Base-by-base conservation (phyloP, 2,329 filamentous ascomycete genomes). In the Annulohypoxylon truncatum region DNA sequence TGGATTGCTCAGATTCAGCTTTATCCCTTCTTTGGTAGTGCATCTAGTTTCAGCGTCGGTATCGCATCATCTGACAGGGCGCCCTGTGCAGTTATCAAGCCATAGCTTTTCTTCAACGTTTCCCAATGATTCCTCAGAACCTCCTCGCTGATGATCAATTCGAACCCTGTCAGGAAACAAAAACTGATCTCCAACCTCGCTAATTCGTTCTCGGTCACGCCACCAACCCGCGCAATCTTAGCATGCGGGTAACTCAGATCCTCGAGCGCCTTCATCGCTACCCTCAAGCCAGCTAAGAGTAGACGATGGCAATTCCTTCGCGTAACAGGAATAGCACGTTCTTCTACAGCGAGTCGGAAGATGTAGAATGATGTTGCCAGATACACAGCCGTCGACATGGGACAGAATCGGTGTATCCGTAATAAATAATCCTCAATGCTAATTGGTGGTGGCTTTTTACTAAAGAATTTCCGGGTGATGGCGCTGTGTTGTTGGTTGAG, bases 201-300 rank as follows among this genome's bases (percentile, higher is more conserved):
- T 54, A 99, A 84, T 79, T 98, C 94, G 15, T 83, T 82, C 76
- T 92, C 91, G 74, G 88, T 92, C 13, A 98, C 93, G 15, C 95
- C 95, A 42, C 96, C 95, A 1, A 98, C 94, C 70, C 90, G 91
- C 15, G 95, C 90, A 70, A 97, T 89, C 59, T 93, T 91, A 64
- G 85, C 85, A 80, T 97, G 95, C 7, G 92, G 88, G 80, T 96
- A 97, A 72, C 90, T 92, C 57, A 95, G 85, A 77, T 98, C 95
- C 78, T 99, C 95, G n/a, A 97, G 82, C 0, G 93, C 92, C 81
- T 98, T 99, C 87, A 94, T 96, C 12, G 95, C 94, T 2, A 97
- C 92, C 33, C 94, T 84, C 56, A 97, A 83, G 5, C 92, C 92
- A 0, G 93, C 94, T 13, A 99, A 85, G 29, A 97, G 84, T 6